Evolutionary conservation across 2,329 filamentous ascomycete species (phyloP).

Genomic region (Claviceps spartinae): DNA sequence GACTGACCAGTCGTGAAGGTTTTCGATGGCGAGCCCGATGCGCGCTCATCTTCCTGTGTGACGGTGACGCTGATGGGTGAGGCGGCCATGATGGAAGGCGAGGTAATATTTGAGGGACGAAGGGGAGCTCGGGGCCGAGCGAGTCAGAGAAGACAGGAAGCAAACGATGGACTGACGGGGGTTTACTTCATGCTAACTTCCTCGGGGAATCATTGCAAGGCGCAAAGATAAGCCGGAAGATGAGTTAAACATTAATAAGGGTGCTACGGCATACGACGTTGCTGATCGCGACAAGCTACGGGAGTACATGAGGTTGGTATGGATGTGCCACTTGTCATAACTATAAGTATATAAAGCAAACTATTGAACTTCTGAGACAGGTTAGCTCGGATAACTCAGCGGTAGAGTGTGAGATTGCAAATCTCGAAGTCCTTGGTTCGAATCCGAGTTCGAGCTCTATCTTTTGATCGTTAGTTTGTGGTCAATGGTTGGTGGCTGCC

Average conservation of each 20-base stretch:
- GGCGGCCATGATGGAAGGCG: conserved; percentile 25
- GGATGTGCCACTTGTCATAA: too few species aligned
- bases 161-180: too few species aligned
- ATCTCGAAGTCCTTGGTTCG: conserved; percentile 3
- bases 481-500: too few species aligned
- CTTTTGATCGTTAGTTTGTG: neutral
- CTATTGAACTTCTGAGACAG: fast-evolving
- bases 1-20: conserved; percentile 23
- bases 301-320: too few species aligned
- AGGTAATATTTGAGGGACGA: neutral
- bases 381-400: neutral
- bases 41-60: conserved; percentile 16
- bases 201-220: too few species aligned
- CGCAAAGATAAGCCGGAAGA: too few species aligned
- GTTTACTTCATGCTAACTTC: too few species aligned
- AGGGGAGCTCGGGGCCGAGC: neutral
- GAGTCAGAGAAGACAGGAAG: too few species aligned
- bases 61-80: conserved; percentile 29
- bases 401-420: conserved; percentile 5
- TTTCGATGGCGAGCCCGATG: conserved; percentile 32
- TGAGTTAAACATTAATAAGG: too few species aligned
- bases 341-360: too few species aligned
- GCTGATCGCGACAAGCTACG: neutral
- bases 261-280: neutral
- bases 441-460: neutral